Conservation (phyloP, 1,284 basidiomycete genomes). For the Lignosus rhinocerotis region DNA sequence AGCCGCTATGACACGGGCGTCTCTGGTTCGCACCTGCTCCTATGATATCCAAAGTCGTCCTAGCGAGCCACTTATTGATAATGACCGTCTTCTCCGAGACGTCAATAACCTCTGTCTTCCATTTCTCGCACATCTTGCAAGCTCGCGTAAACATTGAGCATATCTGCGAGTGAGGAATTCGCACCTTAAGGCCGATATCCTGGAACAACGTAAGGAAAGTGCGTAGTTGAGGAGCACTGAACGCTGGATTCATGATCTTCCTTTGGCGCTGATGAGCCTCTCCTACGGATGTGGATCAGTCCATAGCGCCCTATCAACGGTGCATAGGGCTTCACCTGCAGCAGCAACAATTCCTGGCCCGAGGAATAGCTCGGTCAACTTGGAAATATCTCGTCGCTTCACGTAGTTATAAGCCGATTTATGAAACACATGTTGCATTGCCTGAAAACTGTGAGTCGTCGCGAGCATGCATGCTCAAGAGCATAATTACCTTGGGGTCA, state of each 20-base stretch:
- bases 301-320: too few species aligned
- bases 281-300: slow-evolving; percentile 9
- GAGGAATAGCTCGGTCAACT: slow-evolving; percentile 12
- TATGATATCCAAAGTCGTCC: slow-evolving; percentile 34
- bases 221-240: slow-evolving; percentile 28
- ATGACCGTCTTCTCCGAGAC: slow-evolving; percentile 5
- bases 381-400: slow-evolving; percentile 20
- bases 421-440: slow-evolving; percentile 30
- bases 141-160: neutral
- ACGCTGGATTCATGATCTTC: slow-evolving; percentile 34
- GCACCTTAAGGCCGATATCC: slow-evolving; percentile 9
- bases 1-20: neutral
- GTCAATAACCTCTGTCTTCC: slow-evolving; percentile 20
- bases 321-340: neutral
- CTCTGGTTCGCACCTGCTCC: slow-evolving; percentile 26
- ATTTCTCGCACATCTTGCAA: slow-evolving; percentile 12
- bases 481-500: slow-evolving; percentile 10
- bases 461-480: neutral
- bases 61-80: slow-evolving; percentile 28
- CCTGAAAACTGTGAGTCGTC: slow-evolving; percentile 8
- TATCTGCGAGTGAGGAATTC: too few species aligned
- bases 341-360: slow-evolving; percentile 23
- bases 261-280: slow-evolving; percentile 29
- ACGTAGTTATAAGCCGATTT: slow-evolving; percentile 27
- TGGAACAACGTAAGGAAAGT: slow-evolving; percentile 28